Conservation (phyloP, 805 yeast species). For the Myxozyma neglecta region DNA sequence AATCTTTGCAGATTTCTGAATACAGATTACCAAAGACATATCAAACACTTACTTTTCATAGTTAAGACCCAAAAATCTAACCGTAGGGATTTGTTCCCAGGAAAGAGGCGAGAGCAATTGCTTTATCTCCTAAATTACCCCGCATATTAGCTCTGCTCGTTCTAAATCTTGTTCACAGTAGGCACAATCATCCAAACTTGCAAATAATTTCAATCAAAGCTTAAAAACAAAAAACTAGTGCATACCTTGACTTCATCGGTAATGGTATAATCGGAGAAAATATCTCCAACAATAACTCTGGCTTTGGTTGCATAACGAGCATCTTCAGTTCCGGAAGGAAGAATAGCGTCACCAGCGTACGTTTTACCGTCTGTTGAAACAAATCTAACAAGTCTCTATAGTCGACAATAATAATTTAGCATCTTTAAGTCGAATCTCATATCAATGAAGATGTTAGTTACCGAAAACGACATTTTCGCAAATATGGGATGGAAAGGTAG, state of each 20-base stretch:
- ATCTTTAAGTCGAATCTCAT: too few relatives aligned
- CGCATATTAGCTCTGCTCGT: not conserved
- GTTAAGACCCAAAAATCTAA: conserved; percentile 55
- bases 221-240: not conserved
- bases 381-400: conserved; percentile 51
- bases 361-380: conserved; percentile 47
- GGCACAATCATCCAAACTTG: too few relatives aligned
- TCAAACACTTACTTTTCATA: conserved; percentile 44
- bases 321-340: conserved; percentile 42
- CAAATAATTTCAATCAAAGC: not conserved
- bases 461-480: conserved; percentile 21
- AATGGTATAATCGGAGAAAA: conserved; percentile 44
- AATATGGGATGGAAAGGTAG: not conserved
- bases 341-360: conserved; percentile 52
- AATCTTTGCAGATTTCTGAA: not conserved
- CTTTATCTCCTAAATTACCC: conserved; percentile 36
- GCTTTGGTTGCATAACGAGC: conserved; percentile 47
- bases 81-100: conserved; percentile 42
- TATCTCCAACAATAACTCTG: conserved; percentile 49
- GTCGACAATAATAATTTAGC: not conserved
- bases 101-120: conserved; percentile 47
- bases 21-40: not conserved
- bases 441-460: not conserved
- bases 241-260: conserved; percentile 41
- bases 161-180: too few relatives aligned